Conservation (phyloP, 257 asterid species). For the Primulina eburnea region DNA sequence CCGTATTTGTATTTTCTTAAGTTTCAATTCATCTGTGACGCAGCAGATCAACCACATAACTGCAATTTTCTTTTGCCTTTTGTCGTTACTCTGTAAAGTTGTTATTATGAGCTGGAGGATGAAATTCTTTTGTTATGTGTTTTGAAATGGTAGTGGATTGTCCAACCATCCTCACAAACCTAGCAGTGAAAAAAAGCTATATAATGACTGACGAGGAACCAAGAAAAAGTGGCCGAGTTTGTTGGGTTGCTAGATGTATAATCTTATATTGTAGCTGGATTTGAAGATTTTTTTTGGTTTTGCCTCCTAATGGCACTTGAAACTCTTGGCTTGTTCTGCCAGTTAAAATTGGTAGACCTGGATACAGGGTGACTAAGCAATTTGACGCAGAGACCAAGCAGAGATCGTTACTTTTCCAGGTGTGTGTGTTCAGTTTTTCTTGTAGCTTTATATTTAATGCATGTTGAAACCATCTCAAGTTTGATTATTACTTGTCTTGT, state of each 20-base stretch:
- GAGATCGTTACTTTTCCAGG: slow-evolving; percentile 96
- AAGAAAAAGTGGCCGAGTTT: background rate
- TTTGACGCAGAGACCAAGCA: slow-evolving; percentile 90
- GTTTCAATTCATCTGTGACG: background rate
- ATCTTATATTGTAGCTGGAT: no score
- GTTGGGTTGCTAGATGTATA: background rate
- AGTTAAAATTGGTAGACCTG: slow-evolving; percentile 99
- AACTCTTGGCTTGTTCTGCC: slow-evolving; percentile 24
- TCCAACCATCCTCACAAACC: background rate
- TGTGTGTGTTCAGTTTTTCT: slow-evolving; percentile 21
- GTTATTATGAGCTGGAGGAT: background rate
- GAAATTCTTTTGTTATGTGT: background rate
- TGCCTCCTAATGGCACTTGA: background rate
- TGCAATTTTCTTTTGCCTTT: background rate
- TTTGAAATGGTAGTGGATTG: background rate
- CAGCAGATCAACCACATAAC: background rate
- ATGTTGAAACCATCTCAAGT: background rate
- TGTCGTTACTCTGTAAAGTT: background rate
- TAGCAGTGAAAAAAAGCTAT: background rate
- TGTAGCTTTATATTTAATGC: background rate
- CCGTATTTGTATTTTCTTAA: background rate
- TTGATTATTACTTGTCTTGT: background rate
- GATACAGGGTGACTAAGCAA: slow-evolving; percentile 95
- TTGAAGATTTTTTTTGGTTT: background rate
- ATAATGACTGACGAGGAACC: background rate